Percentiles rank a stretch among this genome's conserved stretches.
Evolutionary conservation across 108 stramenopile species (phyloP).

Genomic region (Parietichytrium sp.): DNA sequence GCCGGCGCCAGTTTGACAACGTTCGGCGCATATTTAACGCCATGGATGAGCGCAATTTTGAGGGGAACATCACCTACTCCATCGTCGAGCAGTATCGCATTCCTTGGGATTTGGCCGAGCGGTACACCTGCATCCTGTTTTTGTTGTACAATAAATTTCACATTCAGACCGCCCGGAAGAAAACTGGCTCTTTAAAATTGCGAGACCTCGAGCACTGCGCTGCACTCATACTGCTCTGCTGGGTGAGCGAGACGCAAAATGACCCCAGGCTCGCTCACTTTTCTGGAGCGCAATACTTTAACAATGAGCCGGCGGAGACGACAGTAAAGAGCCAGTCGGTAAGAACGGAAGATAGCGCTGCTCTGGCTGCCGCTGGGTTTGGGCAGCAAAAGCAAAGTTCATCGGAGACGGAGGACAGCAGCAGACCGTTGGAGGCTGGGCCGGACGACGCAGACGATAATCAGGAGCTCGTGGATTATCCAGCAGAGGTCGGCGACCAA

Average conservation of each 20-base stretch:
- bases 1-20: slow-evolving; percentile 40
- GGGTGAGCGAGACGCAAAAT: neutral
- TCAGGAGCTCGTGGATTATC: no score
- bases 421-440: no score
- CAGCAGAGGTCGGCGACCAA: no score
- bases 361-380: no score
- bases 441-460: no score
- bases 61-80: neutral
- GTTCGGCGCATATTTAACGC: slow-evolving; percentile 29
- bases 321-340: no score
- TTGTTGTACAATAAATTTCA: slow-evolving; percentile 29
- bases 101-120: slow-evolving; percentile 1
- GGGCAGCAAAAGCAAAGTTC: no score
- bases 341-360: no score
- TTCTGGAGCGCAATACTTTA: no score
- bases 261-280: neutral
- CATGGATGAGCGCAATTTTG: slow-evolving; percentile 36
- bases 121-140: slow-evolving; percentile 19
- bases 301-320: no score
- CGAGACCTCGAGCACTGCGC: slow-evolving; percentile 29
- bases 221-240: slow-evolving; percentile 12
- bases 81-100: slow-evolving; percentile 2
- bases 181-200: neutral
- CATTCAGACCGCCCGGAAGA: neutral
- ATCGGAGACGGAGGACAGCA: no score